A percentile compares a stretch with the other conserved stretches of the same genome.
Evolutionary conservation across 2,329 filamentous ascomycete genomes (phyloP).

Genomic region (Leptographium galeiforme): DNA sequence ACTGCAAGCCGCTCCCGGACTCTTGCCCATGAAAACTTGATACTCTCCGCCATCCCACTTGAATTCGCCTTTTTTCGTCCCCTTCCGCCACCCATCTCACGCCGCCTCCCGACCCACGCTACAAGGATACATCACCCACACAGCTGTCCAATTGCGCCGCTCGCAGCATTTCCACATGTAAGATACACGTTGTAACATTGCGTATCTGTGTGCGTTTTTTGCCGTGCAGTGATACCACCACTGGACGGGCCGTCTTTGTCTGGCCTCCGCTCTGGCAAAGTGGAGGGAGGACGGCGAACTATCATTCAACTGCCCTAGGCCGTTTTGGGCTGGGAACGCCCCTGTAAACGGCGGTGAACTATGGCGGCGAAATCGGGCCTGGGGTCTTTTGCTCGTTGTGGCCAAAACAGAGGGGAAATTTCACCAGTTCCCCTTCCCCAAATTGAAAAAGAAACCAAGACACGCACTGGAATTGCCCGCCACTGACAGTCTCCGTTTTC

Average conservation of each 20-base stretch:
- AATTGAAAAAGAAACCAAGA: not conserved
- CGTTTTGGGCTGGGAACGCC: not conserved
- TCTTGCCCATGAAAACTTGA: no score
- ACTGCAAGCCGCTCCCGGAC: no score
- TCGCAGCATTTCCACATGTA: no score
- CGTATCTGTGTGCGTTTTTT: not conserved
- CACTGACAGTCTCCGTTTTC: not conserved
- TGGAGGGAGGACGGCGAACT: not conserved
- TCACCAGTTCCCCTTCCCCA: not conserved
- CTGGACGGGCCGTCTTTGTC: not conserved
- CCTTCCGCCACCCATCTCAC: no score
- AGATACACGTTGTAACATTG: no score
- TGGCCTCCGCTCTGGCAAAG: no score
- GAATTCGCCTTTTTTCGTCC: no score
- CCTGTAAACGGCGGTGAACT: slow-evolving; percentile 3
- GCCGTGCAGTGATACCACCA: not conserved
- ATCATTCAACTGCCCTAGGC: not conserved
- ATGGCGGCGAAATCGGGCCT: not conserved
- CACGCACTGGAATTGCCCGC: not conserved
- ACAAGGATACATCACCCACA: no score
- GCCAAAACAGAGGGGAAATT: not conserved
- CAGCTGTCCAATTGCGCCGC: no score
- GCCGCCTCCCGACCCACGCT: no score
- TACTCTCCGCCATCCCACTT: no score
- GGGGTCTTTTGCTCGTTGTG: not conserved